These are phyloP conservation scores for Diaporthe capsici DNA, from an alignment of 2,329 filamentous ascomycete species.

Conservation along the genomic window DNA sequence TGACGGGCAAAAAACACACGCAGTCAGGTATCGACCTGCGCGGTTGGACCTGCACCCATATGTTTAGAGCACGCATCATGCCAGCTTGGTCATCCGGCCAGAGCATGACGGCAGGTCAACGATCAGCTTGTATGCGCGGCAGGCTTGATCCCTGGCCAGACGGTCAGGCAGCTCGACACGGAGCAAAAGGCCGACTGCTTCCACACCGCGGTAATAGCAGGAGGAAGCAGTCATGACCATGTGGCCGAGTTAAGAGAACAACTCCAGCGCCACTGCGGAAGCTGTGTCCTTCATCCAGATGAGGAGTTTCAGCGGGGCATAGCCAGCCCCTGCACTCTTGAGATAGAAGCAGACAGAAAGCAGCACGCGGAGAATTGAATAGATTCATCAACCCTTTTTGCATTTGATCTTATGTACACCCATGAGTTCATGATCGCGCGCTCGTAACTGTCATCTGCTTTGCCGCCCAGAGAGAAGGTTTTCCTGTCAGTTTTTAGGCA, in stretches of 20 bases:
- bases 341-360: background rate
- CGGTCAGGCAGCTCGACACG: background rate
- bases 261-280: background rate
- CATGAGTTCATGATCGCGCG: background rate
- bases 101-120: background rate
- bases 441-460: background rate
- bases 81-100: background rate
- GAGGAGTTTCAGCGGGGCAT: background rate
- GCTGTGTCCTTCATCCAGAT: background rate
- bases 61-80: background rate
- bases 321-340: background rate
- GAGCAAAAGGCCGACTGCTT: background rate
- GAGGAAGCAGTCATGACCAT: background rate
- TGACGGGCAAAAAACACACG: background rate
- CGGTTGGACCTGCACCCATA: background rate
- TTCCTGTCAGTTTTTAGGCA: background rate
- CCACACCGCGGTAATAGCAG: conserved; percentile 16
- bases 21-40: background rate
- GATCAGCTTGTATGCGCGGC: background rate
- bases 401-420: background rate
- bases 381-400: background rate
- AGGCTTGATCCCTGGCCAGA: background rate
- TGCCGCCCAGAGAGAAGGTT: background rate
- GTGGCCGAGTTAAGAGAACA: background rate
- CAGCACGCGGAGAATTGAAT: background rate